Evolutionary conservation across 768 basidiomycete genomes (phyloP).

Genomic region (Hypsizygus marmoreus): DNA sequence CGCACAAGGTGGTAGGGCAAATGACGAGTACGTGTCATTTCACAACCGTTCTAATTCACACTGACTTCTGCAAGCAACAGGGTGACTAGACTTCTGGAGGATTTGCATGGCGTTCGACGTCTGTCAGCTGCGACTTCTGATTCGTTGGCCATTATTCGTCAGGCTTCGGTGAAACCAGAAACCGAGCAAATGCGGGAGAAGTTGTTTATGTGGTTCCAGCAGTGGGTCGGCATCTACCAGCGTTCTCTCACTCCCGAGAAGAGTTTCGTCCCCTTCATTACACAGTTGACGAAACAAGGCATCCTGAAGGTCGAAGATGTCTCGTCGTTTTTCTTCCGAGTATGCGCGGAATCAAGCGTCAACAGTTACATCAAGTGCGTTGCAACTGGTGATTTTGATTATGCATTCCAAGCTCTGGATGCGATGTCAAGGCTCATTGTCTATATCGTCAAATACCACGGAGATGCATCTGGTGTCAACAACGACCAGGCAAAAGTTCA

Average conservation of each 20-base stretch:
- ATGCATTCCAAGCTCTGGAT: constrained; percentile 91
- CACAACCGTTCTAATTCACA: constrained; percentile 1
- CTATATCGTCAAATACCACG: constrained; percentile 99
- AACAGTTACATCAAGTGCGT: constrained; percentile 82
- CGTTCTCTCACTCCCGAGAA: constrained; percentile 90
- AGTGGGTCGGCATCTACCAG: constrained; percentile 96
- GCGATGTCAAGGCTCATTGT: constrained; percentile 94
- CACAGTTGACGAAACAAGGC: constrained; percentile 95
- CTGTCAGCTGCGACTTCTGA: constrained; percentile 43
- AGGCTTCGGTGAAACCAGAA: constrained; percentile 64
- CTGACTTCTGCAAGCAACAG: constrained; percentile 35
- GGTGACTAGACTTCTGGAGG: constrained; percentile 73
- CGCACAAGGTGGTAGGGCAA: constrained; percentile 72
- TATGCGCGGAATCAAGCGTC: constrained; percentile 93
- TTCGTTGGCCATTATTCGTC: constrained; percentile 32
- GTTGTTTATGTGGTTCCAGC: constrained; percentile 80
- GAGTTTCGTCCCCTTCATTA: constrained; percentile 94
- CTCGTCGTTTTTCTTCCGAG: constrained; percentile 97
- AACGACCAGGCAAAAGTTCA: constrained; percentile 95
- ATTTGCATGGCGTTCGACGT: constrained; percentile 71
- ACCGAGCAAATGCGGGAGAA: constrained; percentile 76
- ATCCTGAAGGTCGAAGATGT: constrained; percentile 95
- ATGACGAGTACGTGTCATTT: constrained; percentile 72
- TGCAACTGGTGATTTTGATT: constrained; percentile 68
- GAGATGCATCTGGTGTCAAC: constrained; percentile 89